Evolutionary conservation across 2,329 filamentous ascomycete genomes (phyloP).

Genomic region (Didymellaceae sp.): DNA sequence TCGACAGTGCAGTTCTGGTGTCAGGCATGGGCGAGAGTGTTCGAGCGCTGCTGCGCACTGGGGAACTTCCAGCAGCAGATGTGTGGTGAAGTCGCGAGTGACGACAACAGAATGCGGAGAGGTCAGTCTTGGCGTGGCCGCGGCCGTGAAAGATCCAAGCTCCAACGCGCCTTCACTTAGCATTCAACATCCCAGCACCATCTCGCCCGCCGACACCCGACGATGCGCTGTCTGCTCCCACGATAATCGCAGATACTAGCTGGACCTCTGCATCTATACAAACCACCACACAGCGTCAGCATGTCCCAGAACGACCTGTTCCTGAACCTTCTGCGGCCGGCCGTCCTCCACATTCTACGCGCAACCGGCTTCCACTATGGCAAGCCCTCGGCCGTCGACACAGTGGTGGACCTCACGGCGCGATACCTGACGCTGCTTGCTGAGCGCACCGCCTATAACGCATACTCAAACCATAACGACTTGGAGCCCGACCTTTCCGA

Average conservation of each 20-base stretch:
- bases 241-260: slow-evolving; percentile 22
- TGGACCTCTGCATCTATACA: slow-evolving; percentile 26
- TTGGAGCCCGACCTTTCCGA: slow-evolving; percentile 73
- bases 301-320: slow-evolving; percentile 59
- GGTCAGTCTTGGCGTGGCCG: slow-evolving; percentile 26
- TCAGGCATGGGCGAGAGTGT: not conserved
- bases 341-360: slow-evolving; percentile 88
- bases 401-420: slow-evolving; percentile 83
- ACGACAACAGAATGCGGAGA: slow-evolving; percentile 1
- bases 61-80: not conserved
- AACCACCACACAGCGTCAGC: slow-evolving; percentile 23
- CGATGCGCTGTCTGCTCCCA: slow-evolving; percentile 33
- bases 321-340: slow-evolving; percentile 83
- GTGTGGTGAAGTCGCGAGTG: not conserved
- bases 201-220: slow-evolving; percentile 4
- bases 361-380: slow-evolving; percentile 88
- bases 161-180: slow-evolving; percentile 20
- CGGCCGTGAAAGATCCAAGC: slow-evolving; percentile 29
- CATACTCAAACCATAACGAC: slow-evolving; percentile 71
- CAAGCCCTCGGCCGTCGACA: slow-evolving; percentile 81
- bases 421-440: slow-evolving; percentile 81
- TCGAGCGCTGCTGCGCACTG: slow-evolving; percentile 17
- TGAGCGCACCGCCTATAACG: slow-evolving; percentile 73
- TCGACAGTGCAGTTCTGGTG: not conserved
- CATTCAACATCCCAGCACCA: slow-evolving; percentile 5